Evolutionary conservation across 2,329 filamentous ascomycete genomes (phyloP), one percentile per base, ranked within the genome.

Genomic region (Pseudogymnoascus sp.): DNA sequence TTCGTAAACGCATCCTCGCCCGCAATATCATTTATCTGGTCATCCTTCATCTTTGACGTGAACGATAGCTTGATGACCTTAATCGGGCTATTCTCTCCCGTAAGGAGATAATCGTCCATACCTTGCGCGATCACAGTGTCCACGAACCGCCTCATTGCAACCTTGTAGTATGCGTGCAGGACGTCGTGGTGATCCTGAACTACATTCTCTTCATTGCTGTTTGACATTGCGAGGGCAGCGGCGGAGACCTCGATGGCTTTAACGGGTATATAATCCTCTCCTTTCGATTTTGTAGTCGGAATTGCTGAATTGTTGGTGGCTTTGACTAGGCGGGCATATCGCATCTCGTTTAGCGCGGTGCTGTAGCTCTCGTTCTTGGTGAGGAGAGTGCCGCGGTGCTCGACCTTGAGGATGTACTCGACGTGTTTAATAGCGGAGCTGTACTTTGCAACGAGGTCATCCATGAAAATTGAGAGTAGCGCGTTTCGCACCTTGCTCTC

Each of bases 91-190:
- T 74, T 63, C 0, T 74, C 66, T 0, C 79, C 77, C 1, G 70
- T 71, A 0, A 87, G 70, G 0, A 89, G 73, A 61, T 75, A 75
- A 65, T 83, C 71, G 39, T 80, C 77, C 2, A 81, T 72, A 0
- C 77, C 81, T 63, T 88, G 84, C 62, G 79, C 77, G 66, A 76
- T 83, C 35, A 89, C 69, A 2, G 74, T 78, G 63, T 89, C 85
- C 1, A 86, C 77, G 60, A 89, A 86, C 0, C 83, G 78, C 65
- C 80, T 80, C 12, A 74, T 74, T 0, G 83, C 76, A 2, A 86
- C 79, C 21, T 80, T 76, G 72, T 89, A 88, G 69, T 85, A 89
- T 0, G 79, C 75, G 35, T 75, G 69, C 0, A 89, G 73, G 1
- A 81, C 78, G 61, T 88, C 80, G 58, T 86, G 82, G 5, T 88